Conservation (phyloP, 2,329 filamentous ascomycete genomes). For the Aspergillus fumigatus region DNA sequence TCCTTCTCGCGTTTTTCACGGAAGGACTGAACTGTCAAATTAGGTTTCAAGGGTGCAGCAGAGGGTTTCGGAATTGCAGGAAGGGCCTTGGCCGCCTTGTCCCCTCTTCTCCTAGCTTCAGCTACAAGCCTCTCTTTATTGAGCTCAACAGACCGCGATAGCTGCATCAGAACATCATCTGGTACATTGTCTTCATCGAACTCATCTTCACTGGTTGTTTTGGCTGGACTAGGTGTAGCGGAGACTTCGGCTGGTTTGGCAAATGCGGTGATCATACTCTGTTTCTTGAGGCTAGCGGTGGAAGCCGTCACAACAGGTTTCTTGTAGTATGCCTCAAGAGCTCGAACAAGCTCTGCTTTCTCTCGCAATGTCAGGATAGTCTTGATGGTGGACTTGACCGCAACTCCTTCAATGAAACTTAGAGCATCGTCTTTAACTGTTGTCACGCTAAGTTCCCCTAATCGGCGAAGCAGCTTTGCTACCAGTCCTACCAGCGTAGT, state of each 20-base stretch:
- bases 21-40: conserved; percentile 52
- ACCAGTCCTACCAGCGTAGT: conserved; percentile 77
- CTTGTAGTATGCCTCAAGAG: conserved; percentile 52
- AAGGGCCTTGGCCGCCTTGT: conserved; percentile 21
- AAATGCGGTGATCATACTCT: conserved; percentile 39
- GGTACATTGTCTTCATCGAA: conserved; percentile 37
- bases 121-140: conserved; percentile 36
- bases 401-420: conserved; percentile 52
- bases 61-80: conserved; percentile 22
- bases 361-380: conserved; percentile 80
- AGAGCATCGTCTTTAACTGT: conserved; percentile 64
- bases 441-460: conserved; percentile 70
- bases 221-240: conserved; percentile 28
- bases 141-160: conserved; percentile 40
- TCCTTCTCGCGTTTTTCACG: conserved; percentile 70
- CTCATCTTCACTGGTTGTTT: conserved; percentile 34
- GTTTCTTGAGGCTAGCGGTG: conserved; percentile 41
- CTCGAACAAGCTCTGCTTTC: conserved; percentile 71
- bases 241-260: conserved; percentile 33
- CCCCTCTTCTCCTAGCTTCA: conserved; percentile 26
- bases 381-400: conserved; percentile 54
- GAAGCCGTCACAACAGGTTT: conserved; percentile 41
- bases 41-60: conserved; percentile 25
- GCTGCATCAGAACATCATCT: conserved; percentile 38
- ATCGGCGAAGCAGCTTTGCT: conserved; percentile 73